These are phyloP conservation scores for Rhododendron mucronatum DNA, from an alignment of 148 eudicot genomes.

Conservation along the genomic window DNA sequence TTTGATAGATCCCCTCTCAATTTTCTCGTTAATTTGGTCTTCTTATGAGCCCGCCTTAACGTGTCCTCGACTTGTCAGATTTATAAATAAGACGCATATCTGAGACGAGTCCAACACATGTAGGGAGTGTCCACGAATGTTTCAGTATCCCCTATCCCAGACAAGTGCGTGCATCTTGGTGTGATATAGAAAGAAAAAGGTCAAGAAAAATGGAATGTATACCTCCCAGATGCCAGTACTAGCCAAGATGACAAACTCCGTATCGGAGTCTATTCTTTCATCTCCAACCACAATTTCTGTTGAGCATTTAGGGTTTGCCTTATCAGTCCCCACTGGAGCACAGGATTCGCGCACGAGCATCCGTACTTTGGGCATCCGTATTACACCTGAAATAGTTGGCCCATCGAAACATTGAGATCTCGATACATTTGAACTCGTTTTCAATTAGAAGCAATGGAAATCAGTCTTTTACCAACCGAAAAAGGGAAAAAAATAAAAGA, in stretches of 20 bases:
- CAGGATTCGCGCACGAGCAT: conserved; percentile 17
- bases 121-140: not conserved
- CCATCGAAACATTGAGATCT: not conserved
- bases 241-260: conserved; percentile 71
- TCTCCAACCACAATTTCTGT: conserved; percentile 34
- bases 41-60: not conserved
- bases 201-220: not conserved
- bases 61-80: not conserved
- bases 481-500: not conserved
- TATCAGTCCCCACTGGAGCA: conserved; percentile 18
- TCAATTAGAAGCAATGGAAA: not conserved
- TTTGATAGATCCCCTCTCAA: not conserved
- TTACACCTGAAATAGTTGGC: conserved; percentile 32
- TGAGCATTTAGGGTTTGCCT: conserved; percentile 24
- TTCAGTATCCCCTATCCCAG: not conserved
- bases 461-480: not conserved
- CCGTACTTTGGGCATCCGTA: conserved; percentile 40
- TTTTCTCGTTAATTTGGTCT: not conserved
- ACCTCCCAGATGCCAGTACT: conserved; percentile 76
- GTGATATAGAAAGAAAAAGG: not conserved
- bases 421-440: not conserved
- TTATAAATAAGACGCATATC: not conserved
- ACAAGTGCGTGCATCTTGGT: not conserved
- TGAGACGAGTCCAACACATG: not conserved
- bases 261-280: conserved; percentile 51